Percentiles rank a stretch among this genome's conserved stretches.
Evolutionary conservation across 1,284 basidiomycete species (phyloP).

Genomic region (Anthracocystis panici-leucophaei): DNA sequence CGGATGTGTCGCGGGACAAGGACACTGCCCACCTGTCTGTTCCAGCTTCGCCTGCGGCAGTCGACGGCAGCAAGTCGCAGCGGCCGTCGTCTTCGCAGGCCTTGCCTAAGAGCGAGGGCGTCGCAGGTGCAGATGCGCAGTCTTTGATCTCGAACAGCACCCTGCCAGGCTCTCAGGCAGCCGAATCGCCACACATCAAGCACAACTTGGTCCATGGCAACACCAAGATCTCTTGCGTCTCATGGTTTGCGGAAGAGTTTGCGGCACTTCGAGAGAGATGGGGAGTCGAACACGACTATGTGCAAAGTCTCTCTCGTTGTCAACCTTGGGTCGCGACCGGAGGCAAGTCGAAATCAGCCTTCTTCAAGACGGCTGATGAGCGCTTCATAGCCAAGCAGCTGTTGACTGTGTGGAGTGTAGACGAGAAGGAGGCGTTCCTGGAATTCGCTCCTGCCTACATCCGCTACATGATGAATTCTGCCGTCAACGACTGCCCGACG

Average conservation of each 20-base stretch:
- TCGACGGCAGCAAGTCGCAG: constrained; percentile 13
- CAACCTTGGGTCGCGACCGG: constrained; percentile 55
- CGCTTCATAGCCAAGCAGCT: constrained; percentile 62
- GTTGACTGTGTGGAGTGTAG: constrained; percentile 61
- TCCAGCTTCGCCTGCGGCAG: constrained; percentile 9
- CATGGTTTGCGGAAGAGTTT: constrained; percentile 67
- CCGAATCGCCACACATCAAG: constrained; percentile 62
- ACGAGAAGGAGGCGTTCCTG: constrained; percentile 65
- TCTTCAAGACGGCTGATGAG: constrained; percentile 61
- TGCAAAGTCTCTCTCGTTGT: constrained; percentile 56
- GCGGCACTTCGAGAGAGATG: constrained; percentile 55
- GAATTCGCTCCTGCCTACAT: constrained; percentile 64
- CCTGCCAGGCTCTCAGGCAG: constrained; percentile 36
- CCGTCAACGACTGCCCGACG: constrained; percentile 55
- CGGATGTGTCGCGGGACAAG: background rate
- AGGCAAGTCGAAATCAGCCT: constrained; percentile 60
- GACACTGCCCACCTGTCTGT: constrained; percentile 1
- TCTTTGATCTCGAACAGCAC: constrained; percentile 43
- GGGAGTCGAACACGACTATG: constrained; percentile 60
- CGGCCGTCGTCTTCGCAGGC: constrained; percentile 18
- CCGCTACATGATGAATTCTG: constrained; percentile 61
- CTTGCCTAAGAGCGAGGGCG: constrained; percentile 22
- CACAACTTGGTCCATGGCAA: constrained; percentile 56
- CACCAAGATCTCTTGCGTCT: constrained; percentile 63
- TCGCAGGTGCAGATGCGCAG: constrained; percentile 27